Evolutionary conservation across 2,329 filamentous ascomycete genomes (phyloP), one percentile per base, ranked within the genome.

Genomic region (Rutstroemia sp.): DNA sequence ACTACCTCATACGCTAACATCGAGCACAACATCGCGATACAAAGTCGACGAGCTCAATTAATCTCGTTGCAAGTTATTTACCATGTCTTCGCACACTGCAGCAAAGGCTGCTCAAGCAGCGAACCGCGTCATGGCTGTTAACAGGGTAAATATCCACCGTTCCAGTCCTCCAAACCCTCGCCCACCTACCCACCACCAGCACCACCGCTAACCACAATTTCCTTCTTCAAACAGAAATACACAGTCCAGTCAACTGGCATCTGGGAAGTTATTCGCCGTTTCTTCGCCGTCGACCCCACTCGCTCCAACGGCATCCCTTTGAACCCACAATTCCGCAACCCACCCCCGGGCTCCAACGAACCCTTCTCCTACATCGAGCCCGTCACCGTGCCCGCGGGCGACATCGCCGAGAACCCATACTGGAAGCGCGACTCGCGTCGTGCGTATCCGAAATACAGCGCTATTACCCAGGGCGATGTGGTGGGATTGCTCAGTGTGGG

Each of bases 361-460:
- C 88, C 90, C 38, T 75, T 80, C 57, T 73, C 73, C 58, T 94
- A 92, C 76, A 83, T 88, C 71, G 90, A 95, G 71, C 88, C 89
- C 21, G 87, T 92, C 58, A 95, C 90, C 14, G 58, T 87, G 0
- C 90, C 90, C n/a, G 88, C 90, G 2, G 89, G 81, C 64, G 90
- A 95, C 71, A 85, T 95, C 66, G 90, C 90, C 67, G 89, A 92
- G 72, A 95, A 95, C 75, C 84, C 90, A 39, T 95, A 96, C 78
- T 99, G 91, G 90, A 95, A 95, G 80, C 91, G 94, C 68, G 94
- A 99, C 70, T 73, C 77, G 60, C 88, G 94, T 66, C 83, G 94
- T 67, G 80, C 79, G 67, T 97, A 97, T 76, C 88, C 94, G 34
- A 81, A 79, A 65, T 79, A 88, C 56, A 92, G 87, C 69, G 85